phyloP scores from a whole-genome alignment of 768 basidiomycete genomes.

The Rhizopogon roseolus region DNA sequence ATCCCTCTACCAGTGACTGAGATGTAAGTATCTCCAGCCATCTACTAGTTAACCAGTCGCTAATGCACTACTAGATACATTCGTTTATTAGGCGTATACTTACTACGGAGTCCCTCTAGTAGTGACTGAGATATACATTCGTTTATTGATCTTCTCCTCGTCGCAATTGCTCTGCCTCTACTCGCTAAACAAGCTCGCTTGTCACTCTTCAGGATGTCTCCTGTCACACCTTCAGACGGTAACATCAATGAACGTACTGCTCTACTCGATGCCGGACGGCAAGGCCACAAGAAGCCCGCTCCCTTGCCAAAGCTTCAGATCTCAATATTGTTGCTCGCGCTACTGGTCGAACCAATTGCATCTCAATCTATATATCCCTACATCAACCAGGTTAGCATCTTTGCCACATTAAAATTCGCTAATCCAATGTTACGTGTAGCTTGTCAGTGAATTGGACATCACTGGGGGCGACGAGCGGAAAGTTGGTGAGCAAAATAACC shows the following conservation, averaged over 20 bases:
- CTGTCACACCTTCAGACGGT: constrained; percentile 5
- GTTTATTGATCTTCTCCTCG: too few species aligned
- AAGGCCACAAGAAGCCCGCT: constrained; percentile 24
- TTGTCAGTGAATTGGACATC: constrained; percentile 24
- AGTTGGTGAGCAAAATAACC: constrained; percentile 44
- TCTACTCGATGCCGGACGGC: constrained; percentile 8
- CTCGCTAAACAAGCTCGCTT: neutral
- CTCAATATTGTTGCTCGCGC: constrained; percentile 35
- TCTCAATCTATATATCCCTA: constrained; percentile 45
- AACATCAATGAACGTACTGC: constrained; percentile 18
- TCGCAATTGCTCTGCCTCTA: too few species aligned
- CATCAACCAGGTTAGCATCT: constrained; percentile 36
- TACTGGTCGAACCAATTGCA: constrained; percentile 44
- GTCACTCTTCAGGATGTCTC: neutral
- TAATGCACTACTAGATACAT: too few species aligned
- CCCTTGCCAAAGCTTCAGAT: constrained; percentile 45
- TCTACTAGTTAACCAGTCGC: too few species aligned
- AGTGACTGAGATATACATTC: too few species aligned
- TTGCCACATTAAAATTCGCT: neutral
- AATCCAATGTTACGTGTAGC: constrained; percentile 17
- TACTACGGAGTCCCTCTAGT: too few species aligned
- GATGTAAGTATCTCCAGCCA: too few species aligned
- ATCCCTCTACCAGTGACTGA: too few species aligned
- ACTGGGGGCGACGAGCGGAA: constrained; percentile 19
- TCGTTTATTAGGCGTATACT: too few species aligned